A percentile compares a stretch with the other conserved stretches of the same genome.
Evolutionary conservation across 2,329 filamentous ascomycete species (phyloP).

Genomic region (Penicillium sp.): DNA sequence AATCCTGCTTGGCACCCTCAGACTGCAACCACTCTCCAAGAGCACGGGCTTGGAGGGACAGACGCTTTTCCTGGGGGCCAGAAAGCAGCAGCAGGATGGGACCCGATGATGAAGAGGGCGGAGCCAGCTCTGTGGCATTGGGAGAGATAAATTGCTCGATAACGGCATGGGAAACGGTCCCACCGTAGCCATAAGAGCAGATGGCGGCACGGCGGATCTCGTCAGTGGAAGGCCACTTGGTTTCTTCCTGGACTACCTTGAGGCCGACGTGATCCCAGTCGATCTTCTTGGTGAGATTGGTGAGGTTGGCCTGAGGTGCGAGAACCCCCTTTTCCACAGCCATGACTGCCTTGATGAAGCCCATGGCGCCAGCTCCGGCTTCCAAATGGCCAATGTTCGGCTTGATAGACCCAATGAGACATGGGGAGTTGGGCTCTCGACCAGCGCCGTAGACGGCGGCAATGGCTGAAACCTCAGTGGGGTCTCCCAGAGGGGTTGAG

Average conservation of each 20-base stretch:
- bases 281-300: background rate
- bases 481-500: background rate
- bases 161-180: background rate
- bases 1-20: background rate
- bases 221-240: background rate
- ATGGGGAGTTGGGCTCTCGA: background rate
- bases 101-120: too few species aligned
- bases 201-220: background rate
- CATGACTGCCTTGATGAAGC: background rate
- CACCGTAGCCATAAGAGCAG: background rate
- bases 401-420: background rate
- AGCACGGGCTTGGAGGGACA: background rate
- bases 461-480: background rate
- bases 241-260: background rate
- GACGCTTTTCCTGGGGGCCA: background rate
- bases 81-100: background rate
- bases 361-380: background rate
- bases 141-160: background rate
- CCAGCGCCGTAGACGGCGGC: background rate
- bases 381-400: background rate
- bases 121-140: background rate
- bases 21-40: background rate
- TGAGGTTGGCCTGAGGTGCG: background rate
- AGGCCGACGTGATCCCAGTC: background rate
- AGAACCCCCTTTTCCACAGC: background rate